Evolutionary conservation across 179 eudicot species (phyloP).

Genomic region (Spergularia azorica): DNA sequence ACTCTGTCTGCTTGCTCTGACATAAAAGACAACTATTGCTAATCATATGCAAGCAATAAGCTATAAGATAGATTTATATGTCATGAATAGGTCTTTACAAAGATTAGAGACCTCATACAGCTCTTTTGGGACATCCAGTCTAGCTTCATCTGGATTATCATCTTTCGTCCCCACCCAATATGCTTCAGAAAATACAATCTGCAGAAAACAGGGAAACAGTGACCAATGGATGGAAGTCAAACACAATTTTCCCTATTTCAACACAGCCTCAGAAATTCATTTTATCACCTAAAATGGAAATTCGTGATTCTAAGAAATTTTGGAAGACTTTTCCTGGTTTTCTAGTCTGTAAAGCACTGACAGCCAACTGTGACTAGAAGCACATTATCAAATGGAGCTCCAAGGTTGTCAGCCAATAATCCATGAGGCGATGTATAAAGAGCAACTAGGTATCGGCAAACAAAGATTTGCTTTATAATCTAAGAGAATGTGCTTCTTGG

Average conservation of each 20-base stretch:
- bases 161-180: constrained; percentile 93
- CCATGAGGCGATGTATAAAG: no score
- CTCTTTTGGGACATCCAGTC: constrained; percentile 72
- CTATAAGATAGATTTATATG: neutral
- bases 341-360: neutral
- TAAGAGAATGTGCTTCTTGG: no score
- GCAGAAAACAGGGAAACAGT: constrained; percentile 17
- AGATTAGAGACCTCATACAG: constrained; percentile 49
- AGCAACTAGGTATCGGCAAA: no score
- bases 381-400: no score
- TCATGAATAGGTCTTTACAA: constrained; percentile 8
- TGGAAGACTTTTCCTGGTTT: neutral
- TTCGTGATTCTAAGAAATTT: neutral
- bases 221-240: constrained; percentile 15
- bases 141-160: constrained; percentile 83
- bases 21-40: neutral
- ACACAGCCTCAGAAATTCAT: constrained; percentile 6
- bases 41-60: neutral
- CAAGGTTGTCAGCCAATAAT: no score
- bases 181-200: constrained; percentile 96
- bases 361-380: neutral
- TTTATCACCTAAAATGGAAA: neutral
- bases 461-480: no score
- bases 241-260: constrained; percentile 6
- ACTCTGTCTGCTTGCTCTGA: constrained; percentile 50